Conservation (phyloP, 2,329 filamentous ascomycete species). For the Fusarium continuum region DNA sequence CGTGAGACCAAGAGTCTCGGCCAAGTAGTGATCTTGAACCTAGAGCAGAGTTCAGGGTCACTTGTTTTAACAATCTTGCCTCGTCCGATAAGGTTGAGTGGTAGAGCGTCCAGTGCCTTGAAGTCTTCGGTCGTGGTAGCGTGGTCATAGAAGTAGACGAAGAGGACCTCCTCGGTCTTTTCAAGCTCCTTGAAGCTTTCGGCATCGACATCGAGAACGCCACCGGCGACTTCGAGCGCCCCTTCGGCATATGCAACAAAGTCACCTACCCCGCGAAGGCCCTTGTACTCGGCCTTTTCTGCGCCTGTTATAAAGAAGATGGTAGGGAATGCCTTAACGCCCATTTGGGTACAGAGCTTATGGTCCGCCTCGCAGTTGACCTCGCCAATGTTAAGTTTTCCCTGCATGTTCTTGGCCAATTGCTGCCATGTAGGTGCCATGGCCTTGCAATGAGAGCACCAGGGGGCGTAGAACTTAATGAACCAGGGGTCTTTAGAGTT, state of each 20-base stretch:
- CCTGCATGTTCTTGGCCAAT: slow-evolving; percentile 90
- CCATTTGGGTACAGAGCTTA: slow-evolving; percentile 90
- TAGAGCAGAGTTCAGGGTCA: slow-evolving; percentile 76
- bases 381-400: slow-evolving; percentile 89
- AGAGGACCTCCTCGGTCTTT: slow-evolving; percentile 93
- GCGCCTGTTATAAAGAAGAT: slow-evolving; percentile 92
- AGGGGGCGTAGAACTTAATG: slow-evolving; percentile 97
- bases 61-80: slow-evolving; percentile 93
- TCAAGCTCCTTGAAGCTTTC: slow-evolving; percentile 82
- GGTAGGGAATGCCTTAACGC: slow-evolving; percentile 83
- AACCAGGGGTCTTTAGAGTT: slow-evolving; percentile 94
- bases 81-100: slow-evolving; percentile 87
- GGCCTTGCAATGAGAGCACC: slow-evolving; percentile 95
- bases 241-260: slow-evolving; percentile 87
- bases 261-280: slow-evolving; percentile 90
- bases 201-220: slow-evolving; percentile 83
- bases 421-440: slow-evolving; percentile 91
- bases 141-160: slow-evolving; percentile 97
- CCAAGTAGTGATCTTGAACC: slow-evolving; percentile 97
- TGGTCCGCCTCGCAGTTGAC: slow-evolving; percentile 92
- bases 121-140: slow-evolving; percentile 95
- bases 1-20: slow-evolving; percentile 90
- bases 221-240: slow-evolving; percentile 78
- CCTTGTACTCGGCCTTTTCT: slow-evolving; percentile 92
- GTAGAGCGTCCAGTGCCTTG: slow-evolving; percentile 83